phyloP scores from a whole-genome alignment of 441 rosid species.

The Euphorbia schlechtendalii region DNA sequence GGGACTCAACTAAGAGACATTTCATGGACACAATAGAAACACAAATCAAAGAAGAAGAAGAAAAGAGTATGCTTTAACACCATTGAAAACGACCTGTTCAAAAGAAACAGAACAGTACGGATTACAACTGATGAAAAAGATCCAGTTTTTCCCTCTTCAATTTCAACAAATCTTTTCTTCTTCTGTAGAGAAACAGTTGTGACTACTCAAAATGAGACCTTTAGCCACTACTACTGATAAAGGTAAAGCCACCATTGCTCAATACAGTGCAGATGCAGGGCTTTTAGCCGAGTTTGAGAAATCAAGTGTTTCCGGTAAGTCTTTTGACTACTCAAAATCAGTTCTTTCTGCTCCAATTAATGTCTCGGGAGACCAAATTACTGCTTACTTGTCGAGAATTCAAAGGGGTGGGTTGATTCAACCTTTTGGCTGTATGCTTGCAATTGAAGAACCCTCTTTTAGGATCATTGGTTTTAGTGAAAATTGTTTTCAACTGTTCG shows the following conservation, averaged over 20 bases:
- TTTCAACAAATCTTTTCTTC: not conserved
- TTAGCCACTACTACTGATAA: slow-evolving; percentile 14
- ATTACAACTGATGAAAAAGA: slow-evolving; percentile 23
- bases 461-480: slow-evolving; percentile 56
- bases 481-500: slow-evolving; percentile 50
- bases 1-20: not conserved
- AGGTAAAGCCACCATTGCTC: slow-evolving; percentile 39
- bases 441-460: slow-evolving; percentile 52
- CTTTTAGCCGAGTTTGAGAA: slow-evolving; percentile 66
- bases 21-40: not conserved
- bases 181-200: slow-evolving; percentile 5
- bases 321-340: slow-evolving; percentile 63
- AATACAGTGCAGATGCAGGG: slow-evolving; percentile 66
- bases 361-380: slow-evolving; percentile 57
- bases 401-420: slow-evolving; percentile 77
- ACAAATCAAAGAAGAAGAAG: not conserved
- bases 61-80: not conserved
- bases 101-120: slow-evolving; percentile 17
- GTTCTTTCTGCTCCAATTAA: slow-evolving; percentile 41
- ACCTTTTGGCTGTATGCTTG: slow-evolving; percentile 71
- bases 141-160: slow-evolving; percentile 11
- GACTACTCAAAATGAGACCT: slow-evolving; percentile 30
- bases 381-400: slow-evolving; percentile 53
- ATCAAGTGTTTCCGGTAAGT: slow-evolving; percentile 54
- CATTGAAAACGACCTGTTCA: slow-evolving; percentile 8